Evolutionary conservation across 495 filamentous ascomycete species (phyloP).

Genomic region (Emericellopsis terricola): DNA sequence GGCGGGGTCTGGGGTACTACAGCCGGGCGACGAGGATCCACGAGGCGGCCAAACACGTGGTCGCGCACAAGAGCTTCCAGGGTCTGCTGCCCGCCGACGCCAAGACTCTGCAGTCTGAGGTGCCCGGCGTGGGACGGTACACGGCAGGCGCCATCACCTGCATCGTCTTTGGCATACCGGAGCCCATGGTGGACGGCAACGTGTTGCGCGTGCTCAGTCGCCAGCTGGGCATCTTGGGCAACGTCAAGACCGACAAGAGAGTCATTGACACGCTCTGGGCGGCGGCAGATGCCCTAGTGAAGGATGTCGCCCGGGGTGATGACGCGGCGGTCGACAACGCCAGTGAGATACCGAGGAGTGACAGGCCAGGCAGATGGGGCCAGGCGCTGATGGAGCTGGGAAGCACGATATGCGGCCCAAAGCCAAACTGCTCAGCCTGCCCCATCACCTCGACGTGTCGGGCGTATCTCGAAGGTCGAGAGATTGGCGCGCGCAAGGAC

Average conservation of each 20-base stretch:
- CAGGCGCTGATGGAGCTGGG: slow-evolving; percentile 31
- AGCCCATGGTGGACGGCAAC: slow-evolving; percentile 30
- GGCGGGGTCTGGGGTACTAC: slow-evolving; percentile 29
- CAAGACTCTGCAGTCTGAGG: slow-evolving; percentile 11
- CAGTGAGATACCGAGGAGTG: slow-evolving; percentile 6
- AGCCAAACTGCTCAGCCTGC: slow-evolving; percentile 22
- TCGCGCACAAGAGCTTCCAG: slow-evolving; percentile 5
- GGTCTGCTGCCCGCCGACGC: slow-evolving; percentile 16
- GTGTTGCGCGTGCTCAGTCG: slow-evolving; percentile 25
- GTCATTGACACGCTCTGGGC: slow-evolving; percentile 22
- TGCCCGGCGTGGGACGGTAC: slow-evolving; percentile 27
- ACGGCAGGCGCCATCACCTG: slow-evolving; percentile 27
- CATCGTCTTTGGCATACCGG: slow-evolving; percentile 24
- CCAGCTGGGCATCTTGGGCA: slow-evolving; percentile 20
- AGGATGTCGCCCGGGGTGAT: slow-evolving; percentile 14
- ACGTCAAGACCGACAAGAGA: slow-evolving; percentile 19
- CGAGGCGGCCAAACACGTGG: slow-evolving; percentile 17
- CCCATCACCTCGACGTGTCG: slow-evolving; percentile 23
- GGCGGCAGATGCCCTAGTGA: slow-evolving; percentile 20
- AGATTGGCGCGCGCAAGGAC: slow-evolving; percentile 2
- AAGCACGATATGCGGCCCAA: slow-evolving; percentile 27
- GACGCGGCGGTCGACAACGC: slow-evolving; percentile 1
- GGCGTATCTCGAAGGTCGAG: slow-evolving; percentile 19
- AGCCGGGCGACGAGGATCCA: slow-evolving; percentile 22
- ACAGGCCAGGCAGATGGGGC: slow-evolving; percentile 24